Evolutionary conservation across 2,329 filamentous ascomycete genomes (phyloP).

Genomic region (Ceratocystis alfenasii): DNA sequence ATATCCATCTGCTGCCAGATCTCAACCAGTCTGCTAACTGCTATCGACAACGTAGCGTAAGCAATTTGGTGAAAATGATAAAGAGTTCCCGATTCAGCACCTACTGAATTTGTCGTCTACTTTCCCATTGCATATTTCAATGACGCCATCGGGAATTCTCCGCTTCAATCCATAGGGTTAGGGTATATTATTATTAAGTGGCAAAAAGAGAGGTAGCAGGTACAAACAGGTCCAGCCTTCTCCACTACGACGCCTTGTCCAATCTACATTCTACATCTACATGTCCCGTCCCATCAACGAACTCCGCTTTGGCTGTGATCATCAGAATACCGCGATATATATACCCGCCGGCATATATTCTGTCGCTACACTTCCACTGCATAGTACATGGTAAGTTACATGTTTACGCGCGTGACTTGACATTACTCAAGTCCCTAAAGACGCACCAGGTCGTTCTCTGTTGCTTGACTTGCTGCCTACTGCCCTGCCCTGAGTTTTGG

Average conservation of each 20-base stretch:
- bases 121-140: neutral
- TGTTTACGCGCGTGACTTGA: neutral
- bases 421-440: neutral
- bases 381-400: neutral
- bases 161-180: neutral
- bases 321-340: neutral
- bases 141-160: neutral
- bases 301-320: neutral
- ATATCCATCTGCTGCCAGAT: too few species aligned
- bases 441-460: neutral
- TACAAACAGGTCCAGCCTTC: conserved; percentile 2
- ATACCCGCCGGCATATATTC: neutral
- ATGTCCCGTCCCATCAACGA: neutral
- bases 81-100: neutral
- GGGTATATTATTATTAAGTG: neutral
- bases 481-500: neutral
- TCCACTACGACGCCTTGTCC: neutral
- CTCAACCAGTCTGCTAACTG: too few species aligned
- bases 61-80: too few species aligned
- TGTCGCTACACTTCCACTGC: neutral
- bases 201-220: conserved; percentile 6
- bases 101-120: neutral
- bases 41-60: too few species aligned
- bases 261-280: conserved; percentile 13
- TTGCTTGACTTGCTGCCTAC: neutral